phyloP scores from a whole-genome alignment of 495 filamentous ascomycete genomes.

The Xylaria grammica region DNA sequence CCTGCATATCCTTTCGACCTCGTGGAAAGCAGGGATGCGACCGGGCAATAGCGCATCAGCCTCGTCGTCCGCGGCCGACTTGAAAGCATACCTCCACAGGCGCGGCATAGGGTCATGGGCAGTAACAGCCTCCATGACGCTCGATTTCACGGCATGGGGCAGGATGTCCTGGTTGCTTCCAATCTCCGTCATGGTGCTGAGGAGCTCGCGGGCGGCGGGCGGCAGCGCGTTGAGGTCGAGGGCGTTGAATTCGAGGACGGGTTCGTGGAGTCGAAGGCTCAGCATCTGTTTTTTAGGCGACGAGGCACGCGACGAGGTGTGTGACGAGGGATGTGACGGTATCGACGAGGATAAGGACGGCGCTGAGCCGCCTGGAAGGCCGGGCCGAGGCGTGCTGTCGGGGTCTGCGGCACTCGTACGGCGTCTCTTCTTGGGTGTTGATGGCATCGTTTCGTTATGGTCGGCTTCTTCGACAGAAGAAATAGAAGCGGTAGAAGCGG shows the following conservation, averaged over 20 bases:
- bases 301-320: slow-evolving; percentile 1
- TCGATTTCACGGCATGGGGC: neutral
- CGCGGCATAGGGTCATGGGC: neutral
- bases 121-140: neutral
- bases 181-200: slow-evolving; percentile 3
- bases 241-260: slow-evolving; percentile 4
- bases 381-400: neutral
- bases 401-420: slow-evolving; percentile 5
- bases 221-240: neutral
- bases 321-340: neutral
- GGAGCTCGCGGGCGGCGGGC: neutral
- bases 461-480: neutral
- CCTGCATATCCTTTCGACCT: slow-evolving; percentile 5
- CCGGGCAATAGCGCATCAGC: neutral
- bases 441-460: neutral
- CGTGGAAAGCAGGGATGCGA: slow-evolving; percentile 2
- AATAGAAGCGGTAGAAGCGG: neutral
- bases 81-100: slow-evolving; percentile 7
- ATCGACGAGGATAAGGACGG: neutral
- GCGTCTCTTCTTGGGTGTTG: slow-evolving; percentile 6
- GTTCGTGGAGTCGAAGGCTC: slow-evolving; percentile 5
- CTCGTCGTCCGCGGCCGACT: neutral
- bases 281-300: slow-evolving; percentile 20
- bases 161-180: slow-evolving; percentile 4
- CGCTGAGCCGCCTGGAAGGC: neutral